phyloP scores from a whole-genome alignment of 208 protist species.

The Trypanosoma lewisi region DNA sequence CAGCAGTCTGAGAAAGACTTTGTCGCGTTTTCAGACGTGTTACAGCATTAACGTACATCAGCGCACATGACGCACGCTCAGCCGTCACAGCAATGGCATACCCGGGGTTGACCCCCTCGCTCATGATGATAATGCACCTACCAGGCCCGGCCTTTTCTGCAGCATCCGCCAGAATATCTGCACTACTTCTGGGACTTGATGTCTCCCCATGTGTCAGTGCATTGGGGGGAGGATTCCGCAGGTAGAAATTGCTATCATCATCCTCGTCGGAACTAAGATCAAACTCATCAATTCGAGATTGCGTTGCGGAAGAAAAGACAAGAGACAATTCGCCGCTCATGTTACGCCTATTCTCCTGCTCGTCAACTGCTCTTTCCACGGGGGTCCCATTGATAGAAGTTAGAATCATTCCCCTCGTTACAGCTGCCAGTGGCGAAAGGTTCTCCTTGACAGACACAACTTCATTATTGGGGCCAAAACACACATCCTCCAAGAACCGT shows the following conservation, averaged over 20 bases:
- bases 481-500: conserved; percentile 55
- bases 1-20: conserved; percentile 67
- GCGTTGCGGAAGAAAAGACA: conserved; percentile 29
- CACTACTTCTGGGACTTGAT: conserved; percentile 41
- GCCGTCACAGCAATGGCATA: conserved; percentile 76
- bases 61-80: conserved; percentile 50
- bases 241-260: conserved; percentile 40
- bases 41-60: conserved; percentile 90
- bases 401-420: conserved; percentile 66
- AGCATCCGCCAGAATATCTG: conserved; percentile 60
- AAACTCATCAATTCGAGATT: conserved; percentile 61
- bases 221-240: conserved; percentile 25
- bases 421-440: conserved; percentile 34
- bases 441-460: conserved; percentile 43
- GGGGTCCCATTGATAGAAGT: conserved; percentile 73
- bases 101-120: conserved; percentile 80
- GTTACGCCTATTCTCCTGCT: conserved; percentile 31
- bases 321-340: conserved; percentile 47
- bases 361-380: conserved; percentile 41
- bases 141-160: conserved; percentile 45
- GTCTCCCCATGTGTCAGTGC: neutral
- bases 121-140: conserved; percentile 83
- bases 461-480: conserved; percentile 44
- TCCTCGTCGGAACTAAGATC: conserved; percentile 80
- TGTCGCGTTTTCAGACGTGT: conserved; percentile 86